Evolutionary conservation across 768 basidiomycete species (phyloP), one percentile per base, ranked within the genome.

Genomic region (Ramaria rubella): DNA sequence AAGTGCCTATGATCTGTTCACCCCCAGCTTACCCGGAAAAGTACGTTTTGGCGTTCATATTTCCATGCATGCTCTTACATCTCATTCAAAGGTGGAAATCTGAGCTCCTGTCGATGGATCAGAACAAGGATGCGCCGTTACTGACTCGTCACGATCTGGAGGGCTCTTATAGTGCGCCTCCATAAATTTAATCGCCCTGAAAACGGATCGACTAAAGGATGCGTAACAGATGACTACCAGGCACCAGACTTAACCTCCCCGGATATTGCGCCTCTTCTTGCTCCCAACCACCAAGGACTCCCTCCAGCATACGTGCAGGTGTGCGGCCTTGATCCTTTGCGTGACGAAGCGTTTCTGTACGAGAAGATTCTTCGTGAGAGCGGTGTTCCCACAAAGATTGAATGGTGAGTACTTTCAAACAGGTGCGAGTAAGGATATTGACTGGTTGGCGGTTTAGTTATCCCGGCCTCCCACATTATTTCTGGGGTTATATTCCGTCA

Each of bases 291-390:
- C 56, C 51, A 40, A 14, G 63, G 59, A 8, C 52, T 69, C 6
- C 59, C 68, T 0, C 62, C 63, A 3, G 58, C 61, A 19, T 68
- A 61, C 52, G 55, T 69, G 15, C 68, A 68, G 33, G 58, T 64
- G n/a, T 38, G 49, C 43, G 67, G 65, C 2, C 31, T 58, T 12
- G 68, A 70, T 51, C 62, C 64, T 6, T 40, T 68, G 27, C 60
- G 68, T 23, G 69, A 70, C 46, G 69, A 70, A 31, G 68, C 59
- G 3, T 27, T 65, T 11, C 49, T 67, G 5, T 70, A 68, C 49
- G 68, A 62, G 33, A 58, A 60, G 34, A 26, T 62, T 4, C 57
- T 69, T 12, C 55, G 61, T 11, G 63, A 68, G 33, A 56, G 55
- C 5, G 62, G 65, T 0, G 67, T 67, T 1, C 23, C 55, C 33